Evolutionary conservation across 371 early-diverging fungal species (phyloP).

Genomic region (Neoconidiobolus thromboides): DNA sequence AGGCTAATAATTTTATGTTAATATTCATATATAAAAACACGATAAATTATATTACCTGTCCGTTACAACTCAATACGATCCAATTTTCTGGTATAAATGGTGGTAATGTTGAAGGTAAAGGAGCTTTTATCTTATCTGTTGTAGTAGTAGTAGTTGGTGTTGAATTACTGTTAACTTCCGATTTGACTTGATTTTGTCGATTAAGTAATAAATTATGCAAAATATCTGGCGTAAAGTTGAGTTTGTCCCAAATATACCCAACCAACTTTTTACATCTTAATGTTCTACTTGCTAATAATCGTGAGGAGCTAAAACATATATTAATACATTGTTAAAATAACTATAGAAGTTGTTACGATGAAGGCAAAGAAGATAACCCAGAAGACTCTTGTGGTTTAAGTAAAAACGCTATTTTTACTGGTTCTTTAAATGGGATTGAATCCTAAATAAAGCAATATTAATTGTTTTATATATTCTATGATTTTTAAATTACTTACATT

Average conservation of each 20-base stretch:
- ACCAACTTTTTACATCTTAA: neutral
- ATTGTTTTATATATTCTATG: neutral
- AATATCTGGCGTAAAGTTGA: conserved; percentile 20
- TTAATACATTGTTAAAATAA: neutral
- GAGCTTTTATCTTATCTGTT: neutral
- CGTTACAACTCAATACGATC: conserved; percentile 51
- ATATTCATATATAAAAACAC: too few species aligned
- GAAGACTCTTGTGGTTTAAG: neutral
- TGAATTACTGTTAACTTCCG: neutral
- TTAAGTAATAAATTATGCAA: neutral
- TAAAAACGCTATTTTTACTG: neutral
- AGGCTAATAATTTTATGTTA: neutral
- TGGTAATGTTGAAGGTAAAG: neutral
- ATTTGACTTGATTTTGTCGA: neutral
- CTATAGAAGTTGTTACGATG: neutral
- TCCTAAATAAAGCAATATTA: neutral
- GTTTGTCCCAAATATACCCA: neutral
- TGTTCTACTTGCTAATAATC: neutral
- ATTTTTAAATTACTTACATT: conserved; percentile 16
- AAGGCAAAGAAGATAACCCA: neutral
- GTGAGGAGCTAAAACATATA: neutral
- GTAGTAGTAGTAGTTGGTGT: neutral
- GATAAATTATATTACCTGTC: conserved; percentile 19
- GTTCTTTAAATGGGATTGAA: neutral
- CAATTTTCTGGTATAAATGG: conserved; percentile 10